Percentiles rank a stretch among this genome's conserved stretches.
phyloP scores from a whole-genome alignment of 2,329 filamentous ascomycete genomes.

The Fusarium goolgardi region DNA sequence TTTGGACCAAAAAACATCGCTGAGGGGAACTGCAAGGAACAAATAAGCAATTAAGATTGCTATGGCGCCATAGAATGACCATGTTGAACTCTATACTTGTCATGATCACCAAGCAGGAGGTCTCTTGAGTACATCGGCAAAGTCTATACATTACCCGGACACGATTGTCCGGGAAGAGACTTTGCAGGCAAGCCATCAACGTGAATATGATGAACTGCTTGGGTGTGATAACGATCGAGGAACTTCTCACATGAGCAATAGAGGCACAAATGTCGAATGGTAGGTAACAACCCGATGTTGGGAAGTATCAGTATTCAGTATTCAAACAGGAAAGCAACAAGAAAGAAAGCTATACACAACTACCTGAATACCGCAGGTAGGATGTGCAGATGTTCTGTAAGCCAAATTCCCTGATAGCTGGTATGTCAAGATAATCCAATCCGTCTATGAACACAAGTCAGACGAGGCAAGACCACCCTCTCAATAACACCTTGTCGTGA shows the following conservation, averaged over 20 bases:
- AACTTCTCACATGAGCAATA: not conserved
- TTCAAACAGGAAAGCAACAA: not conserved
- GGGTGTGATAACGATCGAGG: not conserved
- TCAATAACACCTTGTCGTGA: not conserved
- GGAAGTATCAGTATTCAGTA: not conserved
- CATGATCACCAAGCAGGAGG: not conserved
- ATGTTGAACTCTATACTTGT: not conserved
- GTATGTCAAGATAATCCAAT: no score
- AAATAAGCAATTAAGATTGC: not conserved
- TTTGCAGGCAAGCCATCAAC: not conserved
- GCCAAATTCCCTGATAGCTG: not conserved
- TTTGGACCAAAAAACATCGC: not conserved
- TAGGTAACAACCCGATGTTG: no score
- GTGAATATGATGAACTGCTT: not conserved
- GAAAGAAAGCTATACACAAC: not conserved
- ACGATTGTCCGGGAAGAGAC: not conserved
- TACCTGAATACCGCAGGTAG: not conserved
- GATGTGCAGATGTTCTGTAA: conserved; percentile 2
- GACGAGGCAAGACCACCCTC: not conserved
- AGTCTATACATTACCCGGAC: not conserved
- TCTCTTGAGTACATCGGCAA: not conserved
- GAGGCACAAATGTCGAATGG: not conserved
- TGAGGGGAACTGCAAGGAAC: not conserved
- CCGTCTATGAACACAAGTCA: not conserved
- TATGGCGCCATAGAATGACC: not conserved